phyloP scores from a whole-genome alignment of 83 land plant species.

The Picea abies region DNA sequence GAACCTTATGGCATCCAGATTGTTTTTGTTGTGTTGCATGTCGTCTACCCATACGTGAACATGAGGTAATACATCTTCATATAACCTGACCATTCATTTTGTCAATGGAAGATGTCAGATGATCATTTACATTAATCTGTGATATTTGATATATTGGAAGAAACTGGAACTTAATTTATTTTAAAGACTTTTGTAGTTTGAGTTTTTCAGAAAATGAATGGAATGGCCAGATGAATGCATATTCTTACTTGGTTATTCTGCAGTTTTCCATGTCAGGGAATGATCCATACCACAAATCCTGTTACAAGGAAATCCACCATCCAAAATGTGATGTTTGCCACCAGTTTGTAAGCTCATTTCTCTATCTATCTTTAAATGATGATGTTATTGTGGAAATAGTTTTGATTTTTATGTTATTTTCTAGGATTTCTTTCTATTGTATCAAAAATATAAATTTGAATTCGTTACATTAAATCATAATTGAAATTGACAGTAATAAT shows the following conservation, averaged over 20 bases:
- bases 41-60: constrained; percentile 62
- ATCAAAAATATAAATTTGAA: neutral
- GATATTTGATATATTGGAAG: neutral
- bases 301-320: constrained; percentile 84
- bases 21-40: constrained; percentile 83
- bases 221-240: too few relatives aligned
- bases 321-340: constrained; percentile 95
- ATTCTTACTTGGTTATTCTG: constrained; percentile 14
- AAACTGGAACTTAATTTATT: neutral
- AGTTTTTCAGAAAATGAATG: too few relatives aligned
- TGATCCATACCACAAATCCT: constrained; percentile 73
- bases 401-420: neutral
- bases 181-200: too few relatives aligned
- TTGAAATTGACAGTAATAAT: neutral
- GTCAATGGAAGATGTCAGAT: constrained; percentile 8
- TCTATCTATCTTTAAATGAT: neutral
- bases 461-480: neutral
- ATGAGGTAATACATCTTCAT: constrained; percentile 31
- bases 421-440: neutral
- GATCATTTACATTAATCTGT: neutral
- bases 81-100: neutral
- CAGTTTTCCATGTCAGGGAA: constrained; percentile 89
- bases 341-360: constrained; percentile 71
- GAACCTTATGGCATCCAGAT: constrained; percentile 81
- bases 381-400: neutral